Evolutionary conservation across 352 stramenopile genomes (phyloP).

Genomic region (Aphanomyces astaci): DNA sequence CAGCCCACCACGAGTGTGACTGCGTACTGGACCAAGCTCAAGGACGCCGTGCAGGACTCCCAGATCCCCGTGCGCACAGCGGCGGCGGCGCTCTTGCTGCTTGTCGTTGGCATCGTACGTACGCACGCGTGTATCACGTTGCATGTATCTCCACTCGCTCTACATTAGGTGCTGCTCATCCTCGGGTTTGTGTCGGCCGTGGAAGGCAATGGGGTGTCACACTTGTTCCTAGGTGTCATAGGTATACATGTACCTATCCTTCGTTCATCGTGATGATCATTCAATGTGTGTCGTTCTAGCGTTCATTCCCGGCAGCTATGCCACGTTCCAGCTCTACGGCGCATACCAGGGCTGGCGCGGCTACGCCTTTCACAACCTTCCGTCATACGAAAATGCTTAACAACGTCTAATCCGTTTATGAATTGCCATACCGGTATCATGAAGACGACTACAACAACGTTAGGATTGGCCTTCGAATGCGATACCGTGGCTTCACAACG

Average conservation of each 20-base stretch:
- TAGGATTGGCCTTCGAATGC: too few relatives aligned
- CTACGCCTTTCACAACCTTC: constrained; percentile 12
- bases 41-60: not conserved
- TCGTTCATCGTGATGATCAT: not conserved
- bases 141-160: not conserved
- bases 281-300: constrained; percentile 12
- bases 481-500: too few relatives aligned
- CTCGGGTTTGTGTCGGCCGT: constrained; percentile 1
- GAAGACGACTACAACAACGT: too few relatives aligned
- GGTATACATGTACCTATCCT: not conserved
- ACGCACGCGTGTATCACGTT: not conserved
- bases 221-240: constrained; percentile 18
- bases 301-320: constrained; percentile 10
- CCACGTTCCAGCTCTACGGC: constrained; percentile 14
- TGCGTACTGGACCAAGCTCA: not conserved
- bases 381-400: constrained; percentile 14
- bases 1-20: not conserved
- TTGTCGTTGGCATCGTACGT: constrained; percentile 7
- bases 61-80: constrained; percentile 10
- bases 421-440: too few relatives aligned
- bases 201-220: constrained; percentile 9
- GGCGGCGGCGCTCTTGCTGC: constrained; percentile 1
- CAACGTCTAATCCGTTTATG: not conserved
- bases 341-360: constrained; percentile 19
- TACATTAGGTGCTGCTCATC: constrained; percentile 10